Evolutionary conservation across 2,329 filamentous ascomycete genomes (phyloP), one percentile per base, ranked within the genome.

Genomic region (Diaporthe velutina): DNA sequence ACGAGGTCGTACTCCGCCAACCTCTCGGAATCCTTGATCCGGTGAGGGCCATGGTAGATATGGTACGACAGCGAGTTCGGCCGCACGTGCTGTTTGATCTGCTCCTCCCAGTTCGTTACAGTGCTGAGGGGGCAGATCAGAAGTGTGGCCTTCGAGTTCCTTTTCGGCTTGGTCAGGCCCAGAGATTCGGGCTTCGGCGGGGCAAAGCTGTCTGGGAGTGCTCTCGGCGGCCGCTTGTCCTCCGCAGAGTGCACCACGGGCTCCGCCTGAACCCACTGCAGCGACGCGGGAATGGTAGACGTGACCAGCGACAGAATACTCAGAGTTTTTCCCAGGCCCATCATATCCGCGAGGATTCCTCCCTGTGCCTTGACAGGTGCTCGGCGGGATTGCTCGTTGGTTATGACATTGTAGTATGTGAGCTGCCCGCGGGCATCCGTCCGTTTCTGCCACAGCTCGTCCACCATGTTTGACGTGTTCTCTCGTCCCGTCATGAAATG

Each of bases 51-150:
- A 82, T 99, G 97, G 78, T 98, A 98, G 72, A 97, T 90, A 81
- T 97, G 95, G 80, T 91, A 95, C 1, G 86, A 92, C 25, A 98
- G 81, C 10, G 89, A 85, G 0, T 87, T 89, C 0, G 90, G 87
- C 67, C 89, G 88, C 60, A 98, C 87, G 82, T 99, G 97, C 74
- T 94, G 90, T 79, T 93, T 93, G 76, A 98, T 94, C 83, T 99
- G 97, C 78, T 95, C 92, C 79, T 96, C 93, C 97, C 97, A 99
- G 80, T 98, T 99, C 35, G 93, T 93, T 74, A 98, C 92, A 0
- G 96, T 97, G 80, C 95, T 98, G 3, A 98, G 88, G 1, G 97
- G 97, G 73, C 94, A 97, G 22, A 99, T 91, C 25, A 99, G 88
- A 42, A 99, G 86, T 0, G 97, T 98, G 0, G 94, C 92, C 80